Evolutionary conservation across 148 eudicot genomes (phyloP).

Genomic region (Vaccinium vitisidaea): DNA sequence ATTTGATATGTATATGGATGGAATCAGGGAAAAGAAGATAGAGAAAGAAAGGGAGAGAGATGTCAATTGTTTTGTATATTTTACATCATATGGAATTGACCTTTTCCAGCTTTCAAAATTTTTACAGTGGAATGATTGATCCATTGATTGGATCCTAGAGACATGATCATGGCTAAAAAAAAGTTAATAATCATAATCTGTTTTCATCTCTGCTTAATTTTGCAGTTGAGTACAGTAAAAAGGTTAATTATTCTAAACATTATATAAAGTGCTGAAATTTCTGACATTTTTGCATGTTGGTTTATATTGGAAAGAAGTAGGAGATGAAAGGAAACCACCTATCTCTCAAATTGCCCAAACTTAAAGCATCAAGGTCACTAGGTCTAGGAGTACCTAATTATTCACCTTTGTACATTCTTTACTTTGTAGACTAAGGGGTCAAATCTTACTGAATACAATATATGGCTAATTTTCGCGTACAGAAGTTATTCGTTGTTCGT

Average conservation of each 20-base stretch:
- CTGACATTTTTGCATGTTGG: constrained; percentile 9
- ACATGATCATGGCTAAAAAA: constrained; percentile 11
- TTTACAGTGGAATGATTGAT: constrained; percentile 13
- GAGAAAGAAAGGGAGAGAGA: constrained; percentile 13
- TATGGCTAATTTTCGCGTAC: too few species aligned
- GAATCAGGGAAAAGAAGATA: neutral
- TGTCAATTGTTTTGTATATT: neutral
- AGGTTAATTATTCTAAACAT: neutral
- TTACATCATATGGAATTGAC: neutral
- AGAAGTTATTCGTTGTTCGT: too few species aligned
- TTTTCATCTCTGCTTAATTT: neutral
- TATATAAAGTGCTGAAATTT: neutral
- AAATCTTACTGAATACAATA: too few species aligned
- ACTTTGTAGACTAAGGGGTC: too few species aligned
- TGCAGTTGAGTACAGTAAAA: neutral
- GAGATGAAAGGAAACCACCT: neutral
- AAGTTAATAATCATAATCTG: neutral
- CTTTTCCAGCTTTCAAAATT: constrained; percentile 4
- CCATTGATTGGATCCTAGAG: constrained; percentile 13
- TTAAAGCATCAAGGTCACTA: too few species aligned
- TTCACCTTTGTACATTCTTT: too few species aligned
- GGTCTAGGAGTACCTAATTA: too few species aligned
- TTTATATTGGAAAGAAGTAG: neutral
- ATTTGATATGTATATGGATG: constrained; percentile 28
- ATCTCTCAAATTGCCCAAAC: neutral